A percentile compares a stretch with the other conserved stretches of the same genome.
Conservation (phyloP, 2,329 filamentous ascomycete genomes). For the Hymenoscyphus repandus region DNA sequence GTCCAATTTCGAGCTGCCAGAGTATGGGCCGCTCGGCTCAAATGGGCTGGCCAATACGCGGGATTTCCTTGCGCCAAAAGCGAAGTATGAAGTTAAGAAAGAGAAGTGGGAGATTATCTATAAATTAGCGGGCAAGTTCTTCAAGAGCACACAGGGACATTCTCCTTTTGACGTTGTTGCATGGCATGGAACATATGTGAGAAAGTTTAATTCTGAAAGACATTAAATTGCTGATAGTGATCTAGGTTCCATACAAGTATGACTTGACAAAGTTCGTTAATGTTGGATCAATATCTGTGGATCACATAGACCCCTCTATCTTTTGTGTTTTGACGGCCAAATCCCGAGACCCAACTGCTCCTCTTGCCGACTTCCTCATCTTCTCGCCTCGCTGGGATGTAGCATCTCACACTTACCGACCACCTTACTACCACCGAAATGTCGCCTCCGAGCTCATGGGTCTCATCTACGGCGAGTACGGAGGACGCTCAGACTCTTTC, state of each 20-base stretch:
- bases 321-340: slow-evolving; percentile 61
- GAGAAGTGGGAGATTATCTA: slow-evolving; percentile 31
- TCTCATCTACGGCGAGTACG: slow-evolving; percentile 40
- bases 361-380: slow-evolving; percentile 61
- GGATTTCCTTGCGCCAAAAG: slow-evolving; percentile 59
- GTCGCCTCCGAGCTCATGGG: slow-evolving; percentile 46
- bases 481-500: slow-evolving; percentile 62
- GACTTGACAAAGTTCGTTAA: slow-evolving; percentile 60
- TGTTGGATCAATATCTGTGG: slow-evolving; percentile 52
- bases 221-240: slow-evolving; percentile 21
- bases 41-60: slow-evolving; percentile 59
- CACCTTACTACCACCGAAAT: slow-evolving; percentile 54
- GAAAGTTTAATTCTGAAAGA: neutral
- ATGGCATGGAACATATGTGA: slow-evolving; percentile 61
- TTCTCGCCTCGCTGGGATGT: slow-evolving; percentile 65
- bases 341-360: slow-evolving; percentile 47
- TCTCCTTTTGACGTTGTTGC: slow-evolving; percentile 72
- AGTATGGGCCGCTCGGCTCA: slow-evolving; percentile 59
- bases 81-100: slow-evolving; percentile 43
- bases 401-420: slow-evolving; percentile 52
- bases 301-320: slow-evolving; percentile 64
- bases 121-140: slow-evolving; percentile 63
- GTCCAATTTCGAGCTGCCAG: slow-evolving; percentile 56
- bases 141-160: slow-evolving; percentile 58
- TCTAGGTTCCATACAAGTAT: slow-evolving; percentile 63